Evolutionary conservation across 129 eudicot species (phyloP).

Genomic region (Flaveria bidentis): DNA sequence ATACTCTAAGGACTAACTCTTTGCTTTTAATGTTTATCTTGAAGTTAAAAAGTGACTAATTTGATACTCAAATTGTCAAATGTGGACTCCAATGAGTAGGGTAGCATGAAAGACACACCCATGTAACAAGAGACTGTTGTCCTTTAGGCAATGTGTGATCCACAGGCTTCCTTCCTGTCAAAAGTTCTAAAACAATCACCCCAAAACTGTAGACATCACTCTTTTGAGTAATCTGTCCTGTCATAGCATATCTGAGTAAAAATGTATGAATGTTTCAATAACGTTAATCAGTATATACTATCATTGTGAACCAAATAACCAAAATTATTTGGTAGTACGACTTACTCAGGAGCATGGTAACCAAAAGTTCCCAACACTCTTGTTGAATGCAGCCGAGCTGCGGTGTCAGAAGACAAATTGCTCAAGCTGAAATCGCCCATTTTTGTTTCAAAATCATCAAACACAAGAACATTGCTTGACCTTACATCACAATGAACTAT

Average conservation of each 20-base stretch:
- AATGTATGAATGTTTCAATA: slow-evolving; percentile 17
- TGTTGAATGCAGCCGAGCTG: slow-evolving; percentile 49
- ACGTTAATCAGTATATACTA: background rate
- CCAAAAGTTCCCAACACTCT: slow-evolving; percentile 53
- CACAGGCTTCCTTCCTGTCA: slow-evolving; percentile 58
- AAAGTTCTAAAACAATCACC: slow-evolving; percentile 43
- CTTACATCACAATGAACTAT: slow-evolving; percentile 46
- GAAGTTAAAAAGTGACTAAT: background rate
- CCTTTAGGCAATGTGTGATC: slow-evolving; percentile 92
- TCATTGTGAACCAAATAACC: background rate
- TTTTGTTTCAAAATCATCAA: slow-evolving; percentile 44
- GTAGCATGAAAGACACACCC: slow-evolving; percentile 45
- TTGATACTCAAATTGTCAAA: background rate
- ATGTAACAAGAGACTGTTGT: slow-evolving; percentile 81
- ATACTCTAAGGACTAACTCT: background rate
- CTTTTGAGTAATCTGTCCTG: slow-evolving; percentile 43
- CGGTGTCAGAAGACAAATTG: slow-evolving; percentile 45
- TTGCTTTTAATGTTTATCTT: background rate
- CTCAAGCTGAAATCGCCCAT: slow-evolving; percentile 46
- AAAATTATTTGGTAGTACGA: background rate
- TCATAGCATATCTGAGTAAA: slow-evolving; percentile 41
- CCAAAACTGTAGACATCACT: slow-evolving; percentile 66
- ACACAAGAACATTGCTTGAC: slow-evolving; percentile 43
- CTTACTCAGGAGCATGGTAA: slow-evolving; percentile 54
- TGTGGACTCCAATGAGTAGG: background rate